phyloP scores from a whole-genome alignment of 202 grass and related monocot genomes.

The Thinopyrum obtusiflorum region DNA sequence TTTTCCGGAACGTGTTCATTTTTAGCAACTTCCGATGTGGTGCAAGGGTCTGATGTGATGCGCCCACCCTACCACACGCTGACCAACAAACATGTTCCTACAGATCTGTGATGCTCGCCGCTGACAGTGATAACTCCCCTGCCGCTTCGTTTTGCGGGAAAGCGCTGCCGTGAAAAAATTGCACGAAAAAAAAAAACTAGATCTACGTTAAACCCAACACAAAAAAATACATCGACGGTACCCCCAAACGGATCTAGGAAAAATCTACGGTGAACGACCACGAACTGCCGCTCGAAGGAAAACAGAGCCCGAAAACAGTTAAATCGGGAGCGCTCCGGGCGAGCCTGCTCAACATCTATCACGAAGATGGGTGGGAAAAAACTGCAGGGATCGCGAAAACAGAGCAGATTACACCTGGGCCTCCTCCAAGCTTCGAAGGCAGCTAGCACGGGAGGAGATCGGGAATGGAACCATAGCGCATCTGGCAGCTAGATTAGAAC shows the following conservation, averaged over 20 bases:
- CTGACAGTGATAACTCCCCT: neutral
- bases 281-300: neutral
- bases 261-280: neutral
- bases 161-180: neutral
- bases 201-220: conserved; percentile 3
- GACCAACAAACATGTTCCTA: neutral
- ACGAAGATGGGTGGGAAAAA: neutral
- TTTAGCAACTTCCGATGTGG: neutral
- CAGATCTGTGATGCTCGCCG: conserved; percentile 8
- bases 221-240: neutral
- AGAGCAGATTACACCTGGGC: neutral
- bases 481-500: neutral
- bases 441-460: neutral
- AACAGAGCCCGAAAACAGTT: neutral
- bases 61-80: neutral
- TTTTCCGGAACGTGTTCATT: conserved; percentile 31
- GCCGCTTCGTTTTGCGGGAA: neutral
- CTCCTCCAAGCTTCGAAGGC: neutral
- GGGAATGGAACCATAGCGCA: neutral
- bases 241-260: neutral
- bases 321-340: neutral
- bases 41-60: neutral
- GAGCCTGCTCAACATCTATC: neutral
- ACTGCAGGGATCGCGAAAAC: neutral
- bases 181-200: neutral